phyloP scores from a whole-genome alignment of 768 basidiomycete species.

The Leccinum disarticulatum region DNA sequence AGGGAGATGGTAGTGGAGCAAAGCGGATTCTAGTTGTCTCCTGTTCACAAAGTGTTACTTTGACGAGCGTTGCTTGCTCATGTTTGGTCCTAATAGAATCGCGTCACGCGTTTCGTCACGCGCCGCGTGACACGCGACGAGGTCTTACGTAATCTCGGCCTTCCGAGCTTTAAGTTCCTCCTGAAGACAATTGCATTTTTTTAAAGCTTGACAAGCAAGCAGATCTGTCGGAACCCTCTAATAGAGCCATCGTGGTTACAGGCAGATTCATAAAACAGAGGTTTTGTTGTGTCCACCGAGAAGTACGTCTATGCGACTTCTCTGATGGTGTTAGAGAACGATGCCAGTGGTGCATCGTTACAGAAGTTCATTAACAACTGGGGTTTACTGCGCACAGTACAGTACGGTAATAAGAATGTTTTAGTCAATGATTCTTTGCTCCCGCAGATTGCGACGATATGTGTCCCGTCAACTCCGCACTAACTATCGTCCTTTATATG shows the following conservation, averaged over 20 bases:
- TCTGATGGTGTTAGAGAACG: background rate
- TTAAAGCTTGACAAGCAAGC: too few relatives aligned
- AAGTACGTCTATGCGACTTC: background rate
- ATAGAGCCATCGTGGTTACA: background rate
- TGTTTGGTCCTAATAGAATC: background rate
- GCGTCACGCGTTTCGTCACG: background rate
- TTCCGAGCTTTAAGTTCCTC: too few relatives aligned
- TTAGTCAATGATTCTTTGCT: too few relatives aligned
- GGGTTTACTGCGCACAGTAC: too few relatives aligned
- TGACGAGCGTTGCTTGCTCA: background rate
- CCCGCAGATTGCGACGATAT: too few relatives aligned
- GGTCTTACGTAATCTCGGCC: background rate
- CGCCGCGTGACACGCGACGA: background rate
- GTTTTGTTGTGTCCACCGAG: background rate
- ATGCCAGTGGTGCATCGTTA: background rate
- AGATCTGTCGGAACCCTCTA: too few relatives aligned
- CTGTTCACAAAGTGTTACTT: background rate
- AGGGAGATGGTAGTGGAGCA: background rate
- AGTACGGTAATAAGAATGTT: too few relatives aligned
- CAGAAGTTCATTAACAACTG: background rate
- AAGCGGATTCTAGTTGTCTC: background rate
- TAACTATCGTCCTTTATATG: background rate
- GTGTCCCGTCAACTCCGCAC: background rate
- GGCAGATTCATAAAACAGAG: background rate
- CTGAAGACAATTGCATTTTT: background rate